A percentile compares a stretch with the other conserved stretches of the same genome.
phyloP scores from a whole-genome alignment of 306 rosid genomes.

The Datisca glomerata region DNA sequence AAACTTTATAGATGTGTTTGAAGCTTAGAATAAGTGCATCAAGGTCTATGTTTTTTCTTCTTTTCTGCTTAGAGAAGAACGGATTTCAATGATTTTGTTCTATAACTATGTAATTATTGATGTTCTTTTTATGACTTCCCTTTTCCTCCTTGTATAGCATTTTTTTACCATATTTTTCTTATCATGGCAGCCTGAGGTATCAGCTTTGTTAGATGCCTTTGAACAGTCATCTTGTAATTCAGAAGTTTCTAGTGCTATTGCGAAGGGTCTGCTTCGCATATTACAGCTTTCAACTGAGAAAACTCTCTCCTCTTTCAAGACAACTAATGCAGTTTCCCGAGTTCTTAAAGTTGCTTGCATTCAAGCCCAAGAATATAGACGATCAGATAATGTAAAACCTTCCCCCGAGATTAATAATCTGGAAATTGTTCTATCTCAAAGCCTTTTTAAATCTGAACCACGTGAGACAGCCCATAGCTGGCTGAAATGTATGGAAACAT shows the following conservation, averaged over 20 bases:
- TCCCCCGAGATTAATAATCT: conserved; percentile 22
- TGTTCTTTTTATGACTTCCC: conserved; percentile 12
- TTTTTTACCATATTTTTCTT: background rate
- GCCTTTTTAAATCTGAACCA: conserved; percentile 22
- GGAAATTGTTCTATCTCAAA: conserved; percentile 19
- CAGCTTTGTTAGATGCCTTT: conserved; percentile 73
- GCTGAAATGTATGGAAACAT: conserved; percentile 48
- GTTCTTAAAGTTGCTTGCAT: conserved; percentile 81
- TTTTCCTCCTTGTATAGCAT: conserved; percentile 3
- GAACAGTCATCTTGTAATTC: conserved; percentile 80
- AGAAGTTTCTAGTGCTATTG: conserved; percentile 50
- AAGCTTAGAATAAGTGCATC: no score
- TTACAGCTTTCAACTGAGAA: conserved; percentile 71
- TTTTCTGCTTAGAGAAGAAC: no score
- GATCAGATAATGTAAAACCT: conserved; percentile 24
- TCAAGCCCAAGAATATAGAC: conserved; percentile 69
- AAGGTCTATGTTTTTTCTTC: no score
- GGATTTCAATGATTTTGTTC: no score
- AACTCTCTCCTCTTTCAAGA: conserved; percentile 62
- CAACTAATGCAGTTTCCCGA: conserved; percentile 64
- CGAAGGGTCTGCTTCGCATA: conserved; percentile 54
- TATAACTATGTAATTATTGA: no score
- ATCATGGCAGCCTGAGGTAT: conserved; percentile 60
- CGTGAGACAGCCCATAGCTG: conserved; percentile 30
- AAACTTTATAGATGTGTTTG: no score